Evolutionary conservation across 805 yeast genomes (phyloP), one percentile per base, ranked within the genome.

Genomic region (Nakazawaea molendinolei): DNA sequence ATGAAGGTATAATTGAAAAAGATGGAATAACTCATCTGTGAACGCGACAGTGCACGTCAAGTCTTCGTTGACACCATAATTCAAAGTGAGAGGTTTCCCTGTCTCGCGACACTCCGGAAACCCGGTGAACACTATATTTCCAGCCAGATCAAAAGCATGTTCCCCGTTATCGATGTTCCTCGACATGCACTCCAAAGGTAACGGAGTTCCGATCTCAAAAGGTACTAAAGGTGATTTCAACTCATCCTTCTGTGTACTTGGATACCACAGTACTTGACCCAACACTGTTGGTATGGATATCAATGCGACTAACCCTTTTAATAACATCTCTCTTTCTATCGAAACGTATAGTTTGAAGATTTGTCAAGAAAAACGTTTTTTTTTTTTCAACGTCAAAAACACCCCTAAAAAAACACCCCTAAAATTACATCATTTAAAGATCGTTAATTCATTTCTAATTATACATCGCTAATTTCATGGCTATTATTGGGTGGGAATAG

Each of bases 121-220:
- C 4, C 70, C 60, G 2, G 54, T 65, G 46, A 76, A 81, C 13
- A 79, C 52, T 37, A 83, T 74, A 39, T 72, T 61, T 7, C 72
- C 71, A n/a, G 69, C 58, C n/a, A 63, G 65, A 49, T 80, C 86
- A 43, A 78, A 77, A 40, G 71, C 65, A 59, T 83, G 90, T 52
- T 83, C 90, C 37, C 92, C 92, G 43, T 67, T 74, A 45, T 79
- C 85, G 36, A 83, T 82, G 44, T 79, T 72, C 48, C 92, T 64
- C 33, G 71, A 55, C 41, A 77, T 81, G 53, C 92, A 83, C 45
- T 69, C 72, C 34, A 80, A 48, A 29, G 66, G 56, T 10, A 80
- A 52, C 6, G 51, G 56, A 33, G 74, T 71, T 4, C 69, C 69
- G 1, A 21, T 17, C 4, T 45, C 30, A 48, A 33, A 38, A 12